A percentile compares a stretch with the other conserved stretches of the same genome.
phyloP scores from a whole-genome alignment of 169 alveolate species.

The Eimeria zaria region DNA sequence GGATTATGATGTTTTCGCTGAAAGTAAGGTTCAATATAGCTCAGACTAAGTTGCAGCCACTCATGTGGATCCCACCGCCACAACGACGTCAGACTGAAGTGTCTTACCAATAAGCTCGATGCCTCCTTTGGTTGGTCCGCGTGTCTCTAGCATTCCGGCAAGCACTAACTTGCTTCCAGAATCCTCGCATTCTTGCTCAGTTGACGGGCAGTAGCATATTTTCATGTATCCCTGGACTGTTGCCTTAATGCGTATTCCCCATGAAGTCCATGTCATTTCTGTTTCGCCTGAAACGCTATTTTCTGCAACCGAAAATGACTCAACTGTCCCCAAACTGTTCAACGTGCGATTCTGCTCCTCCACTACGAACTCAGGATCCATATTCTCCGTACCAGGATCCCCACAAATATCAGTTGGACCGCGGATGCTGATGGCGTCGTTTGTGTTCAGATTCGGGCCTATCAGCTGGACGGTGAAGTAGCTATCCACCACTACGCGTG shows the following conservation, averaged over 20 bases:
- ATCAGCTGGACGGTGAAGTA: conserved; percentile 56
- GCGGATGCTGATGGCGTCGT: conserved; percentile 64
- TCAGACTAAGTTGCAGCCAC: neutral
- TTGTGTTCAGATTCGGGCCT: conserved; percentile 28
- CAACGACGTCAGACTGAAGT: neutral
- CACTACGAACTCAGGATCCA: conserved; percentile 60
- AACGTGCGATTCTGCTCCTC: conserved; percentile 29
- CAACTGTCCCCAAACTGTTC: conserved; percentile 52
- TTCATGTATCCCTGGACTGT: conserved; percentile 37
- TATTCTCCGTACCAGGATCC: conserved; percentile 51
- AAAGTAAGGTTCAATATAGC: neutral
- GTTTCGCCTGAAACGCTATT: neutral
- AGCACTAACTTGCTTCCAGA: conserved; percentile 43
- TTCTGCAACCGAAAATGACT: neutral
- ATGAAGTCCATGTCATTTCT: conserved; percentile 64
- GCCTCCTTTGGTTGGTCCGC: conserved; percentile 74
- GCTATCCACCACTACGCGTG: conserved; percentile 50
- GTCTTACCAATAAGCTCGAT: conserved; percentile 61
- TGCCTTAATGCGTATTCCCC: conserved; percentile 58
- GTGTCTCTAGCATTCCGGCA: conserved; percentile 50
- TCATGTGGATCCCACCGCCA: neutral
- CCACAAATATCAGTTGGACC: conserved; percentile 46
- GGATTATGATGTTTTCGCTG: neutral
- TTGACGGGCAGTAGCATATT: conserved; percentile 81
- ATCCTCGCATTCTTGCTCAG: conserved; percentile 28